phyloP scores from a whole-genome alignment of 2,329 filamentous ascomycete species.

The Pseudodiploospora longispora region DNA sequence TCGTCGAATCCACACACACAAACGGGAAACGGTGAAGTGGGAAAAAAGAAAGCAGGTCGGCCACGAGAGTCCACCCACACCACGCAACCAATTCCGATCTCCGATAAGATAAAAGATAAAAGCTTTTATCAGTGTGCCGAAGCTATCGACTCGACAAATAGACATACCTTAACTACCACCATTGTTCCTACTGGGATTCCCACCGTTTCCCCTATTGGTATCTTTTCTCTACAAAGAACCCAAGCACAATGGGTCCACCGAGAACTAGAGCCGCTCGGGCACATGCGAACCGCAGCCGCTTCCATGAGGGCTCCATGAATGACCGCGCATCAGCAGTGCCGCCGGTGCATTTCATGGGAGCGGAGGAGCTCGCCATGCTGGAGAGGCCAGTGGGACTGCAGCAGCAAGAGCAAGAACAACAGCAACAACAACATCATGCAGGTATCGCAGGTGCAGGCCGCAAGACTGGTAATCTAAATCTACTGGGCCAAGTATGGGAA shows the following conservation, averaged over 20 bases:
- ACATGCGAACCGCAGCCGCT: slow-evolving; percentile 35
- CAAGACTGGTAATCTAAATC: slow-evolving; percentile 9
- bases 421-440: slow-evolving; percentile 5
- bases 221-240: too few species aligned
- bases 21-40: too few species aligned
- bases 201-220: too few species aligned
- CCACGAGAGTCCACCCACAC: too few species aligned
- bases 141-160: too few species aligned
- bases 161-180: too few species aligned
- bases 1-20: too few species aligned
- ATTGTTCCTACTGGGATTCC: too few species aligned
- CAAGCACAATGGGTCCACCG: slow-evolving; percentile 19
- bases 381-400: slow-evolving; percentile 16
- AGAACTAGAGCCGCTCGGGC: slow-evolving; percentile 24
- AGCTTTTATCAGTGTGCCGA: too few species aligned
- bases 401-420: slow-evolving; percentile 1
- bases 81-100: too few species aligned
- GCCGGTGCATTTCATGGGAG: slow-evolving; percentile 56
- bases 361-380: slow-evolving; percentile 23
- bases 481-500: slow-evolving; percentile 31
- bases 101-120: too few species aligned
- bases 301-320: slow-evolving; percentile 82
- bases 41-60: too few species aligned
- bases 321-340: slow-evolving; percentile 67
- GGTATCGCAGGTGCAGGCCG: slow-evolving; percentile 1